These are phyloP conservation scores for Ophiostoma sp. DNA, from an alignment of 2,329 filamentous ascomycete species.

Conservation along the genomic window DNA sequence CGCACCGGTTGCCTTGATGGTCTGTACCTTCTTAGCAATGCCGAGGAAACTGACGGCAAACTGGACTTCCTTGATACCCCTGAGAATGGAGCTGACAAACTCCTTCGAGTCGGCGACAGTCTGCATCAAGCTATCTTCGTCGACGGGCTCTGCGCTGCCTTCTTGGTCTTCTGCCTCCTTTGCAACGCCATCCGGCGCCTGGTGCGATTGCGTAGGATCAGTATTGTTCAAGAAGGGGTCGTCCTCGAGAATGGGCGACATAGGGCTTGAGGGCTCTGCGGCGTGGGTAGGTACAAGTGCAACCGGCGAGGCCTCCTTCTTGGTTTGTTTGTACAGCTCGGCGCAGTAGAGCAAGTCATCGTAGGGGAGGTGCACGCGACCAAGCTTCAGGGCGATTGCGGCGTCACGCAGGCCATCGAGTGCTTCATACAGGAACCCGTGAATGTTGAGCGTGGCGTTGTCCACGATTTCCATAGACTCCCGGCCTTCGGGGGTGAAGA, in stretches of 20 bases:
- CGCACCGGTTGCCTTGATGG: slow-evolving; percentile 64
- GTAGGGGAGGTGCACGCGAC: slow-evolving; percentile 84
- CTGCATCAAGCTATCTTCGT: slow-evolving; percentile 68
- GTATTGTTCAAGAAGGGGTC: not conserved
- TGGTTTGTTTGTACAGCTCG: slow-evolving; percentile 54
- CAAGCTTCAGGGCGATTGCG: slow-evolving; percentile 85
- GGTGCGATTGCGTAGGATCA: not conserved
- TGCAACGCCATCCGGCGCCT: not conserved
- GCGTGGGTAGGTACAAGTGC: slow-evolving; percentile 36
- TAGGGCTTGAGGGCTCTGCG: slow-evolving; percentile 23
- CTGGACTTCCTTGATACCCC: slow-evolving; percentile 94
- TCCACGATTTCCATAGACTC: slow-evolving; percentile 89
- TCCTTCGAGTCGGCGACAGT: slow-evolving; percentile 90
- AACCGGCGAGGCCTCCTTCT: slow-evolving; percentile 39
- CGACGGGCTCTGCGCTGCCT: not conserved
- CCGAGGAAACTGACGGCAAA: slow-evolving; percentile 91
- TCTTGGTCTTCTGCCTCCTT: not conserved
- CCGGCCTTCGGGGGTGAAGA: slow-evolving; percentile 82
- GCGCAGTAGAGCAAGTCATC: slow-evolving; percentile 75
- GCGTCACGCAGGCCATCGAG: slow-evolving; percentile 87
- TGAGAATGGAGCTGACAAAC: slow-evolving; percentile 83
- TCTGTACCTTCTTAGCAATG: slow-evolving; percentile 75
- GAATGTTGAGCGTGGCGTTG: slow-evolving; percentile 82
- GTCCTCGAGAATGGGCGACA: slow-evolving; percentile 21
- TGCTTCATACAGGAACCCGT: slow-evolving; percentile 84